Conservation (phyloP, 495 filamentous ascomycete species). For the Penicillium salamii region DNA sequence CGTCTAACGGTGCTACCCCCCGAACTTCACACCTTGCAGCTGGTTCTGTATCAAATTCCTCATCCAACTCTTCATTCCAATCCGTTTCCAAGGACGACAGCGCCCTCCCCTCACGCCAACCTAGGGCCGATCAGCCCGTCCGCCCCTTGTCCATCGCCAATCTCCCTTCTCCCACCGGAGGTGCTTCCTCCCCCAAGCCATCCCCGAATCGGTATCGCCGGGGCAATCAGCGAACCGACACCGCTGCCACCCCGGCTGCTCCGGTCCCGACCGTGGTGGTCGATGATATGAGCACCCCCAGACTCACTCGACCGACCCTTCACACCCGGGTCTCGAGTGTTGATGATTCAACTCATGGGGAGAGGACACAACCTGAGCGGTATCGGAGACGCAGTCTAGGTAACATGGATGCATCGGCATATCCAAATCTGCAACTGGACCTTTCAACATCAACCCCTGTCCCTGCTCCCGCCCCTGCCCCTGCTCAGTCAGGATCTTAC, state of each 20-base stretch:
- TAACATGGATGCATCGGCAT: slow-evolving; percentile 62
- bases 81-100: slow-evolving; percentile 49
- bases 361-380: slow-evolving; percentile 54
- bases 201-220: slow-evolving; percentile 69
- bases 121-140: slow-evolving; percentile 33
- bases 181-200: slow-evolving; percentile 51
- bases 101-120: slow-evolving; percentile 41
- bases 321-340: slow-evolving; percentile 49
- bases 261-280: slow-evolving; percentile 10
- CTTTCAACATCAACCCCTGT: slow-evolving; percentile 25
- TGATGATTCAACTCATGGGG: slow-evolving; percentile 49
- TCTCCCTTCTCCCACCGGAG: slow-evolving; percentile 45
- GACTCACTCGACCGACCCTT: slow-evolving; percentile 14
- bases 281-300: slow-evolving; percentile 23
- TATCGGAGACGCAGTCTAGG: slow-evolving; percentile 83
- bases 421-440: slow-evolving; percentile 39
- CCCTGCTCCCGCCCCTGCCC: background rate
- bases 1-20: slow-evolving; percentile 35
- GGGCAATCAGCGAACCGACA: slow-evolving; percentile 49
- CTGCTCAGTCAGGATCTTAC: slow-evolving; percentile 25
- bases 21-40: slow-evolving; percentile 57
- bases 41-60: slow-evolving; percentile 59
- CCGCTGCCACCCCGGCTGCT: slow-evolving; percentile 33
- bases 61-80: slow-evolving; percentile 40
- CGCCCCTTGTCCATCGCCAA: slow-evolving; percentile 54